phyloP scores from a whole-genome alignment of 208 protist species.

The Acanthamoeba sp. region DNA sequence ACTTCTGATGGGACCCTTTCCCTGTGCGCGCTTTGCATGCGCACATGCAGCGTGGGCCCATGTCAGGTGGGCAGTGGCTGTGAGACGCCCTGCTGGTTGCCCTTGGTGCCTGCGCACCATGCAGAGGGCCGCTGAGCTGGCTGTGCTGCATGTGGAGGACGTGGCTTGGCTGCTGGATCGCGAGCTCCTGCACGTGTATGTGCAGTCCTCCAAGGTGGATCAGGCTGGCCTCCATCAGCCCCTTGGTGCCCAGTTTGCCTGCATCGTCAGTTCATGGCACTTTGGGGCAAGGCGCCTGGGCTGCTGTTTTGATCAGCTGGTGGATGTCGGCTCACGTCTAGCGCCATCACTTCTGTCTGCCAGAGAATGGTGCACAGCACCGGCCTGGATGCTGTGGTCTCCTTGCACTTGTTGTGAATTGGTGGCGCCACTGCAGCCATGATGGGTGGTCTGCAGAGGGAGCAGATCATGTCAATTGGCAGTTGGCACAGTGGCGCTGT shows the following conservation, averaged over 20 bases:
- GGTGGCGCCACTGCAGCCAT: conserved; percentile 14
- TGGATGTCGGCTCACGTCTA: background rate
- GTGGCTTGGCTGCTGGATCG: background rate
- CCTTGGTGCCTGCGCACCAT: conserved; percentile 2
- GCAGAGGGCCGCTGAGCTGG: background rate
- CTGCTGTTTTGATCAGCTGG: background rate
- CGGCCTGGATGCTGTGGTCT: background rate
- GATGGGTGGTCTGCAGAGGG: background rate
- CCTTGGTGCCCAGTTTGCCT: background rate
- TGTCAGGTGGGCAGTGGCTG: background rate
- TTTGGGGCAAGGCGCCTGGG: background rate
- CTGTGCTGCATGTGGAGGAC: background rate
- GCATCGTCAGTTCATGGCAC: background rate
- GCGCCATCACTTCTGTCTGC: background rate
- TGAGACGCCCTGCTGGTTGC: background rate
- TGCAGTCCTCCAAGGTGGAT: background rate
- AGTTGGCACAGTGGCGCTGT: conserved; percentile 17
- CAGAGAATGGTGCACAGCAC: background rate
- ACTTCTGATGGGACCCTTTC: background rate
- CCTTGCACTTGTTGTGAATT: conserved; percentile 1
- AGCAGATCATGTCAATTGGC: conserved; percentile 25
- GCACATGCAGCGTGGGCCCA: background rate
- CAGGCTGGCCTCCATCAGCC: background rate
- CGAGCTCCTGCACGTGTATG: background rate
- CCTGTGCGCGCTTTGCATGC: background rate